Percentiles rank a stretch among this genome's conserved stretches.
Conservation (phyloP, 129 eudicot species). For the Ambrosia artemisiifolia region DNA sequence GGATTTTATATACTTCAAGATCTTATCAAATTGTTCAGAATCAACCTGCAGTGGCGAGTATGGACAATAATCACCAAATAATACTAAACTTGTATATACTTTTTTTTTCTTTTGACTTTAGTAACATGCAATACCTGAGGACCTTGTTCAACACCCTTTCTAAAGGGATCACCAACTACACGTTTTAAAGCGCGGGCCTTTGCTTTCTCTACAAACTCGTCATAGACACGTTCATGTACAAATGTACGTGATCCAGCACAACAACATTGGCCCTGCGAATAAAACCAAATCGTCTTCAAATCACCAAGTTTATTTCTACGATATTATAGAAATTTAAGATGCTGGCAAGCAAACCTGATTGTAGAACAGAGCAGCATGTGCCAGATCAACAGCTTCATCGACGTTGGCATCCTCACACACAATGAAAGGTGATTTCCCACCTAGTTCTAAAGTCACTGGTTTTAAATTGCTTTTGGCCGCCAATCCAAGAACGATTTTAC, state of each 20-base stretch:
- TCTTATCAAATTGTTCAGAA: conserved; percentile 44
- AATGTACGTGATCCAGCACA: conserved; percentile 58
- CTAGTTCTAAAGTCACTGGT: conserved; percentile 75
- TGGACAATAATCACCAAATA: background rate
- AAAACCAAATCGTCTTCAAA: background rate
- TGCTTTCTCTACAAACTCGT: conserved; percentile 48
- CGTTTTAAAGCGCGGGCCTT: conserved; percentile 44
- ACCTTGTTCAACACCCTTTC: conserved; percentile 51
- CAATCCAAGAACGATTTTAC: conserved; percentile 57
- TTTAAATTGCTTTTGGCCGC: conserved; percentile 85
- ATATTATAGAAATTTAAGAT: background rate
- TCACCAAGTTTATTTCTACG: background rate
- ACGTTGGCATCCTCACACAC: conserved; percentile 56
- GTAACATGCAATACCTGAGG: conserved; percentile 45
- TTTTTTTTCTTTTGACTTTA: no score
- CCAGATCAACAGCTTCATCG: conserved; percentile 52
- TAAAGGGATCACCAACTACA: conserved; percentile 55
- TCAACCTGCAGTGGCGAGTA: conserved; percentile 45
- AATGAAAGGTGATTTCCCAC: conserved; percentile 59
- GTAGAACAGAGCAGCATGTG: conserved; percentile 47
- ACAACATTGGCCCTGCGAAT: conserved; percentile 58
- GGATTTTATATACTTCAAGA: conserved; percentile 44
- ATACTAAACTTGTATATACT: background rate
- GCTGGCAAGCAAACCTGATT: conserved; percentile 38
- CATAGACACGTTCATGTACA: conserved; percentile 59